Percentiles rank a stretch among this genome's conserved stretches.
phyloP scores from a whole-genome alignment of 2,329 filamentous ascomycete species.

The Coccinonectria pachysandricola region DNA sequence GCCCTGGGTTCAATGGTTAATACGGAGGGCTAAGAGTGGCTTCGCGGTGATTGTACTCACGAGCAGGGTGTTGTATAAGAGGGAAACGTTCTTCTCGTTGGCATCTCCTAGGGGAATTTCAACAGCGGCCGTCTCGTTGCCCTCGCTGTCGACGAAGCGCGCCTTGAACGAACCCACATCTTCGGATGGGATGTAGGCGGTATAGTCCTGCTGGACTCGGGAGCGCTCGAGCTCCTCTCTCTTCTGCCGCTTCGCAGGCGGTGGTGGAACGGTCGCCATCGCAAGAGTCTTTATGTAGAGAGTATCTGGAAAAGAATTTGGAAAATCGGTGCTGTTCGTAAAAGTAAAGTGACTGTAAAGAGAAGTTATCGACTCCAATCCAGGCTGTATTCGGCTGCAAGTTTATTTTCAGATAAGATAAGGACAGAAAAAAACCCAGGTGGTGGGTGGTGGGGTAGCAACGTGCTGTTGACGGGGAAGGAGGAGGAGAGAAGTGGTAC shows the following conservation, averaged over 20 bases:
- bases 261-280: conserved; percentile 78
- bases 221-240: conserved; percentile 63
- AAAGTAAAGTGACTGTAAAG: too few species aligned
- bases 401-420: conserved; percentile 1
- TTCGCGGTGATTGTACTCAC: conserved; percentile 46
- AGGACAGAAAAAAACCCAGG: neutral
- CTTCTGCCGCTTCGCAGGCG: conserved; percentile 79
- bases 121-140: conserved; percentile 60
- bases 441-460: too few species aligned
- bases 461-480: too few species aligned
- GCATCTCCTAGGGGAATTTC: conserved; percentile 76
- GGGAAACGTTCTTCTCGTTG: conserved; percentile 78
- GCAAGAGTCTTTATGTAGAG: neutral
- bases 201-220: conserved; percentile 64
- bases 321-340: too few species aligned
- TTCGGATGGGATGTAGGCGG: conserved; percentile 45
- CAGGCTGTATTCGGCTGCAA: too few species aligned
- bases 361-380: too few species aligned
- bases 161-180: conserved; percentile 70
- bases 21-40: neutral
- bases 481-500: too few species aligned
- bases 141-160: conserved; percentile 75
- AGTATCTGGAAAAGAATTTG: neutral
- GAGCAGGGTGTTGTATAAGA: conserved; percentile 75
- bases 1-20: conserved; percentile 2